Percentiles rank a stretch among this genome's conserved stretches.
These are phyloP conservation scores for Casuarina equisetifolia DNA, from an alignment of 306 rosid genomes.

Conservation along the genomic window DNA sequence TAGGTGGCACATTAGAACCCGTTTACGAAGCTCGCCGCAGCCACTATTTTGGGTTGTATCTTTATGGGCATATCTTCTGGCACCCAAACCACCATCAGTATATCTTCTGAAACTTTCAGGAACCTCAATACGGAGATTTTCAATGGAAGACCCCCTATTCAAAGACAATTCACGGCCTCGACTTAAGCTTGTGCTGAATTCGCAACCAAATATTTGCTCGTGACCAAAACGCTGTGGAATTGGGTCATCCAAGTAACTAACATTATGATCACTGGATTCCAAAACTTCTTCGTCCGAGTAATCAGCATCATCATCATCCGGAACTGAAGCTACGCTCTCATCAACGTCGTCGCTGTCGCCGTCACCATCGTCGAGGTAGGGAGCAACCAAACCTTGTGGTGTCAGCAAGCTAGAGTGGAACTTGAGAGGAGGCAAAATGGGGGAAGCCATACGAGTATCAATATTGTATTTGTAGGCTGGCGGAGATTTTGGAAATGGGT, in stretches of 20 bases:
- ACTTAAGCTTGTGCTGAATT: conserved; percentile 1
- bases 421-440: conserved; percentile 70
- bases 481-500: conserved; percentile 61
- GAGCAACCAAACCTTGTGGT: conserved; percentile 44
- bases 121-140: conserved; percentile 59
- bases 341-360: conserved; percentile 42
- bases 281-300: conserved; percentile 57
- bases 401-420: conserved; percentile 59
- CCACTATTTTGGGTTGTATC: conserved; percentile 48
- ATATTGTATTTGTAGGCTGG: conserved; percentile 22
- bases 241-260: conserved; percentile 45
- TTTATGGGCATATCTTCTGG: conserved; percentile 42
- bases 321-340: conserved; percentile 54
- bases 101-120: conserved; percentile 60
- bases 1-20: conserved; percentile 39
- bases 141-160: conserved; percentile 56
- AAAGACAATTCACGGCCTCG: conserved; percentile 24
- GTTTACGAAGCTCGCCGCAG: conserved; percentile 44
- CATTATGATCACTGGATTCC: conserved; percentile 20
- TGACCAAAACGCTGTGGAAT: conserved; percentile 43
- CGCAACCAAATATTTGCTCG: conserved; percentile 49
- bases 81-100: conserved; percentile 63
- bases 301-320: conserved; percentile 32
- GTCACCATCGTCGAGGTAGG: conserved; percentile 29
- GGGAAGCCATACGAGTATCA: conserved; percentile 42